A percentile compares a stretch with the other conserved stretches of the same genome.
These are phyloP conservation scores for Boletus coccyginus DNA, from an alignment of 768 basidiomycete species.

Conservation along the genomic window DNA sequence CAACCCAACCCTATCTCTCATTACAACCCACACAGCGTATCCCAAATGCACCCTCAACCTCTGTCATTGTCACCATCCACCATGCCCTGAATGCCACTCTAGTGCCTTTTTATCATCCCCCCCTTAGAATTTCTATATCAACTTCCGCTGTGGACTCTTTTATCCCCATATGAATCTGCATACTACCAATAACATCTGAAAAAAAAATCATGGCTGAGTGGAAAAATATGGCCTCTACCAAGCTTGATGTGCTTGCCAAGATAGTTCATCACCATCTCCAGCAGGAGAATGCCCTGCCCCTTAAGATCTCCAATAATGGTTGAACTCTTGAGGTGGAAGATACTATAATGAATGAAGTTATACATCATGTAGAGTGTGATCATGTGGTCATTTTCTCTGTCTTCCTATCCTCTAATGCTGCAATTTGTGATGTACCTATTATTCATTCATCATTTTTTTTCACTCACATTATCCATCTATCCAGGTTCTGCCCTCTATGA, in stretches of 20 bases:
- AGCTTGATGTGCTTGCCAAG: neutral
- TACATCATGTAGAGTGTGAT: neutral
- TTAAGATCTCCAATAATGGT: neutral
- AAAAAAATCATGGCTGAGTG: neutral
- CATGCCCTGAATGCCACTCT: too few relatives aligned
- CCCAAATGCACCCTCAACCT: too few relatives aligned
- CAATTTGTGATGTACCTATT: neutral
- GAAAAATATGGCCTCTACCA: neutral
- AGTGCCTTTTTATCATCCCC: too few relatives aligned
- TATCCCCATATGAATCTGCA: conserved; percentile 3
- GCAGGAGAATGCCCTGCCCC: neutral
- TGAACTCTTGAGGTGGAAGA: neutral
- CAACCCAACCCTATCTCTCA: too few relatives aligned
- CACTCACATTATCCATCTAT: neutral
- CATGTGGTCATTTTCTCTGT: neutral
- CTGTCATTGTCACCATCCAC: too few relatives aligned
- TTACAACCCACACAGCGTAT: too few relatives aligned
- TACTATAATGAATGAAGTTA: neutral
- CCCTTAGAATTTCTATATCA: conserved; percentile 1
- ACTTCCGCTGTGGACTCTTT: neutral
- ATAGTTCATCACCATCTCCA: neutral
- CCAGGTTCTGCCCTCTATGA: neutral
- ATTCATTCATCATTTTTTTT: neutral
- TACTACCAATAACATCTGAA: neutral
- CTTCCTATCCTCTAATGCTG: neutral